Evolutionary conservation across 2,329 filamentous ascomycete genomes (phyloP).

Genomic region (Xylariales sp.): DNA sequence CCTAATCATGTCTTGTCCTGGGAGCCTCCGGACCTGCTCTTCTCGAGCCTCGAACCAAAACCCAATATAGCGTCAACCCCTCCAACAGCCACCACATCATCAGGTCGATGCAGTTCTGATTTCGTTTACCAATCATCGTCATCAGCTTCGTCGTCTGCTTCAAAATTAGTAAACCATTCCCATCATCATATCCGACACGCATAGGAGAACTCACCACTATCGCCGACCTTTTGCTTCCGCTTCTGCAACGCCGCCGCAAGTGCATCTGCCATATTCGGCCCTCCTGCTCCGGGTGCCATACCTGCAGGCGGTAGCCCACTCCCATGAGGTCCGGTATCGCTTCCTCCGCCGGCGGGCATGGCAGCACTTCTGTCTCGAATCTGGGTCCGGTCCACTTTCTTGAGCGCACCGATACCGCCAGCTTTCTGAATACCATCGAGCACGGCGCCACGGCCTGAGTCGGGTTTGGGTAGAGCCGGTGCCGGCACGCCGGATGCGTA

Average conservation of each 20-base stretch:
- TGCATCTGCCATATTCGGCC: constrained; percentile 73
- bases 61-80: no score
- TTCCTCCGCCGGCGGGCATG: constrained; percentile 46
- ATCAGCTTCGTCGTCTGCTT: constrained; percentile 68
- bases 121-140: constrained; percentile 68
- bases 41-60: no score
- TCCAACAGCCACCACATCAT: no score
- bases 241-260: constrained; percentile 72
- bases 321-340: constrained; percentile 46
- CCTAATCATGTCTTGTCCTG: no score
- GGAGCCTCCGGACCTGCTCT: no score
- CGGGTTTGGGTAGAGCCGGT: constrained; percentile 35
- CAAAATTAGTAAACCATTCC: constrained; percentile 19
- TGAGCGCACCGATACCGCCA: constrained; percentile 62
- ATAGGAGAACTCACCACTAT: constrained; percentile 79
- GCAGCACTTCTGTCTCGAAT: constrained; percentile 69
- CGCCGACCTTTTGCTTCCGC: constrained; percentile 89
- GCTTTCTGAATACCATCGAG: constrained; percentile 69
- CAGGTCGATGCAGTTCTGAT: no score
- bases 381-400: constrained; percentile 67
- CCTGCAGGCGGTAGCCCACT: constrained; percentile 49
- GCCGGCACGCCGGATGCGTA: constrained; percentile 51
- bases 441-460: constrained; percentile 52
- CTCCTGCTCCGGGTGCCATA: constrained; percentile 44
- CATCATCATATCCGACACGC: no score